phyloP scores from a whole-genome alignment of 495 filamentous ascomycete species.

The Podospora conica region DNA sequence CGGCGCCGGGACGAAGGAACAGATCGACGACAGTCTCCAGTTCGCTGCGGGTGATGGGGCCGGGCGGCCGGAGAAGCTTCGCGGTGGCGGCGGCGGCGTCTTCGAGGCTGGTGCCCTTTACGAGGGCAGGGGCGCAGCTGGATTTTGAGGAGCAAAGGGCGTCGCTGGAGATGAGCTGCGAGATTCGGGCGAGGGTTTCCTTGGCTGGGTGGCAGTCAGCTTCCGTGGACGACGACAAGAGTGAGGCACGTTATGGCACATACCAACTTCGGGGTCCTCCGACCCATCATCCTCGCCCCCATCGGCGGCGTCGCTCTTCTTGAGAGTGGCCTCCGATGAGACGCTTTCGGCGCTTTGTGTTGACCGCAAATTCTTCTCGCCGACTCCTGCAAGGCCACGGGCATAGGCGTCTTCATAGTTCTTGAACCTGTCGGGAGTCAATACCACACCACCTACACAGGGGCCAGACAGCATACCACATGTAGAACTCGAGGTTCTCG shows the following conservation, averaged over 20 bases:
- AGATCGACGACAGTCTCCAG: slow-evolving; percentile 32
- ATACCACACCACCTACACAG: neutral
- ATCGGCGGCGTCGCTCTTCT: neutral
- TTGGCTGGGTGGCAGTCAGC: slow-evolving; percentile 9
- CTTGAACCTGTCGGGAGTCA: slow-evolving; percentile 27
- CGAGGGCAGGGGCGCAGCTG: slow-evolving; percentile 5
- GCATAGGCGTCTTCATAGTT: slow-evolving; percentile 34
- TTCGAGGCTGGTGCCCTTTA: slow-evolving; percentile 6
- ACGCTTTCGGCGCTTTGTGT: slow-evolving; percentile 23
- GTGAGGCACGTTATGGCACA: neutral
- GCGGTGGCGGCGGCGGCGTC: slow-evolving; percentile 1
- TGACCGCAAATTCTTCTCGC: slow-evolving; percentile 23
- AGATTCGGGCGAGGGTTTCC: slow-evolving; percentile 33
- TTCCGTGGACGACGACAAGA: neutral
- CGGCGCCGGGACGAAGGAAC: slow-evolving; percentile 30
- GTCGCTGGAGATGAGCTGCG: slow-evolving; percentile 28
- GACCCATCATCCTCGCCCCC: slow-evolving; percentile 3
- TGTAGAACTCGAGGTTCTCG: slow-evolving; percentile 61
- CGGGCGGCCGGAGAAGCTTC: slow-evolving; percentile 3
- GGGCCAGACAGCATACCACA: slow-evolving; percentile 53
- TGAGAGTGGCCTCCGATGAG: slow-evolving; percentile 22
- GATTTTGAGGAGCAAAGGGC: slow-evolving; percentile 24
- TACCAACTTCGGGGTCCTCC: slow-evolving; percentile 25
- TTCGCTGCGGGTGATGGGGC: slow-evolving; percentile 21
- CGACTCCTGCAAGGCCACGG: slow-evolving; percentile 15